Evolutionary conservation across 2,329 filamentous ascomycete genomes (phyloP), one percentile per base, ranked within the genome.

Genomic region (Alternaria sp.): DNA sequence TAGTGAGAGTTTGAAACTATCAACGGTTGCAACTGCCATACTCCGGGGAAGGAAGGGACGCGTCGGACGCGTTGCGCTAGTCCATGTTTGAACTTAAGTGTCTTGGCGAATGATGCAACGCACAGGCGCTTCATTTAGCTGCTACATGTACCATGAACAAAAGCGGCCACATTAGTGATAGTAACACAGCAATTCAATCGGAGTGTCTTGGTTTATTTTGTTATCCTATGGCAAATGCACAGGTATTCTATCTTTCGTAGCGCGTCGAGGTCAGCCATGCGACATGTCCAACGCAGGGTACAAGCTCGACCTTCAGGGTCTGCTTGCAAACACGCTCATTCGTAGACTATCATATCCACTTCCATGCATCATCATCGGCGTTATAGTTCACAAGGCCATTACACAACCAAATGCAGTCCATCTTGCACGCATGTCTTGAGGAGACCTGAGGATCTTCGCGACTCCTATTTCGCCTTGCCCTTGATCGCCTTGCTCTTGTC

Each of bases 401-500:
- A 41, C 22, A 44, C 41, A 7, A 48, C 16, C 24, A 34, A 36
- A 14, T 44, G 32, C 26, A 34, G 8, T 20, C 59, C 52, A 18
- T 39, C 24, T 44, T 54, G 30, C 28, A 32, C 46, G 24, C 52
- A 67, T 43, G 69, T 63, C 69, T 74, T 42, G 63, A 68, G 62
- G 18, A 41, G 30, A 46, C 28, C 41, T 26, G 32, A 24, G 12
- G n/a, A 46, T 38, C 36, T 20, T 38, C 38, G 14, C 18, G 28
- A 53, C 24, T 11, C 36, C 67, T 54, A 72, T 68, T 73, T 75
- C 51, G 68, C 72, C 62, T 79, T 76, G 28, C 71, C 77, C 66
- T 80, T 81, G 30, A 47, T 66, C 1, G 67, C 69, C 75, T 76
- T 80, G 56, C 69, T 73, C 72, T 81, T 80, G 57, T 80, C 79